Percentiles rank a stretch among this genome's conserved stretches.
Conservation (phyloP, 352 stramenopile genomes). For the Achlya hypogyna region DNA sequence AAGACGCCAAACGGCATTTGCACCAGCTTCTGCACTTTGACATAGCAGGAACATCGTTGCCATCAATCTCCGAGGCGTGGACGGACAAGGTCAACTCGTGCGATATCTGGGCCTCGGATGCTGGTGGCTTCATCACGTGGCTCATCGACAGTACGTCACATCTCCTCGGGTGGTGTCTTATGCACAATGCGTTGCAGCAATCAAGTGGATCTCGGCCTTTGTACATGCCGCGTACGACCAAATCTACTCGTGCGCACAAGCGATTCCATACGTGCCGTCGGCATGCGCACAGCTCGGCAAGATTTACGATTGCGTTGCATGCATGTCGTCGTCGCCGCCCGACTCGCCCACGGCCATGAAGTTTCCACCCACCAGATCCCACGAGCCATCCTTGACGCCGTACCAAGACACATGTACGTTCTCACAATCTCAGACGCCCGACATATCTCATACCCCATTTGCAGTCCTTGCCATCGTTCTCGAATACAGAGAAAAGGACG, state of each 20-base stretch:
- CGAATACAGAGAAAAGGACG: slow-evolving; percentile 81
- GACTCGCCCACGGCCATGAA: neutral
- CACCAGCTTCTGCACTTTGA: slow-evolving; percentile 12
- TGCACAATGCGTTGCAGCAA: slow-evolving; percentile 3
- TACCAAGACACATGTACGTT: neutral
- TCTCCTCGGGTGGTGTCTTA: no score
- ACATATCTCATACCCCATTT: neutral
- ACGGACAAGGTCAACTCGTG: neutral
- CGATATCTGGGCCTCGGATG: neutral
- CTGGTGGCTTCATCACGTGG: neutral
- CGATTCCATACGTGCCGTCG: neutral
- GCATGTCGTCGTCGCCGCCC: neutral
- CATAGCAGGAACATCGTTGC: neutral
- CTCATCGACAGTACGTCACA: slow-evolving; percentile 3
- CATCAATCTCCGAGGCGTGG: neutral
- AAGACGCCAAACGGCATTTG: slow-evolving; percentile 9
- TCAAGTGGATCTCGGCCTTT: slow-evolving; percentile 6
- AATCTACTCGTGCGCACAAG: slow-evolving; percentile 1
- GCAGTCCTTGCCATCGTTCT: slow-evolving; percentile 76
- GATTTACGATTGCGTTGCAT: slow-evolving; percentile 1
- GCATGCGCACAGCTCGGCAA: neutral
- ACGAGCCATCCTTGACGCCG: neutral
- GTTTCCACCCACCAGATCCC: neutral
- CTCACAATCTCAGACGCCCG: no score
- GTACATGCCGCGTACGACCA: neutral